Evolutionary conservation across 164 flowering plant species (phyloP).

Genomic region (Tetrastigma voinierianum): DNA sequence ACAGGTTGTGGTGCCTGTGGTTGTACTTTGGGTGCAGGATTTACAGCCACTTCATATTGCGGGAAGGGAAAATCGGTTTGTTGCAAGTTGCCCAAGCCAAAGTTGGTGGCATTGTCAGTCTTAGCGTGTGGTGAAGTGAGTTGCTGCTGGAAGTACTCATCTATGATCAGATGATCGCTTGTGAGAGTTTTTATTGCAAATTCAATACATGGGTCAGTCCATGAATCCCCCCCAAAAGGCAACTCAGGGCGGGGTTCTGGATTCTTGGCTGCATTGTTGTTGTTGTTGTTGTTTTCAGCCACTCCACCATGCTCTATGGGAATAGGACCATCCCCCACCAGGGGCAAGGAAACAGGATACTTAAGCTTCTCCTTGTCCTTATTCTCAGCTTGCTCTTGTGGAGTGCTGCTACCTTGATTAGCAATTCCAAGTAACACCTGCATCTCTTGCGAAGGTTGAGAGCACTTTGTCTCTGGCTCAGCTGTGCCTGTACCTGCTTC

Average conservation of each 20-base stretch:
- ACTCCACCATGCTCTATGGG: slow-evolving; percentile 9
- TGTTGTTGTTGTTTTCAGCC: slow-evolving; percentile 6
- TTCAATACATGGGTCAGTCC: slow-evolving; percentile 55
- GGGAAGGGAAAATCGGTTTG: slow-evolving; percentile 18
- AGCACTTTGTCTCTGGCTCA: slow-evolving; percentile 5
- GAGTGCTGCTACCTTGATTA: too few species aligned
- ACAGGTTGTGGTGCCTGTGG: slow-evolving; percentile 11
- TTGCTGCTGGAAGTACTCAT: slow-evolving; percentile 34
- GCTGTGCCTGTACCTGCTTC: slow-evolving; percentile 7
- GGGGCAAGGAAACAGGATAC: background rate
- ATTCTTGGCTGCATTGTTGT: slow-evolving; percentile 9
- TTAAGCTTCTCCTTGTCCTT: background rate
- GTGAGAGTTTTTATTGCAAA: slow-evolving; percentile 61
- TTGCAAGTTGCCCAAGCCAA: slow-evolving; percentile 15
- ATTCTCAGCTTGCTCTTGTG: slow-evolving; percentile 1
- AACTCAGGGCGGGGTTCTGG: slow-evolving; percentile 11
- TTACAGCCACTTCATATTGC: slow-evolving; percentile 14
- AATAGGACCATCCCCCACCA: background rate
- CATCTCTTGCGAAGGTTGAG: background rate
- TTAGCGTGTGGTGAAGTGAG: slow-evolving; percentile 19
- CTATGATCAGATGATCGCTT: slow-evolving; percentile 22
- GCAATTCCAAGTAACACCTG: background rate
- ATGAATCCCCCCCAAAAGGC: slow-evolving; percentile 29
- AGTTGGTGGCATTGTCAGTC: slow-evolving; percentile 6
- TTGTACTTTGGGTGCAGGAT: slow-evolving; percentile 10